Evolutionary conservation across 768 basidiomycete species (phyloP), one percentile per base, ranked within the genome.

Genomic region (Agrocybe praecox): DNA sequence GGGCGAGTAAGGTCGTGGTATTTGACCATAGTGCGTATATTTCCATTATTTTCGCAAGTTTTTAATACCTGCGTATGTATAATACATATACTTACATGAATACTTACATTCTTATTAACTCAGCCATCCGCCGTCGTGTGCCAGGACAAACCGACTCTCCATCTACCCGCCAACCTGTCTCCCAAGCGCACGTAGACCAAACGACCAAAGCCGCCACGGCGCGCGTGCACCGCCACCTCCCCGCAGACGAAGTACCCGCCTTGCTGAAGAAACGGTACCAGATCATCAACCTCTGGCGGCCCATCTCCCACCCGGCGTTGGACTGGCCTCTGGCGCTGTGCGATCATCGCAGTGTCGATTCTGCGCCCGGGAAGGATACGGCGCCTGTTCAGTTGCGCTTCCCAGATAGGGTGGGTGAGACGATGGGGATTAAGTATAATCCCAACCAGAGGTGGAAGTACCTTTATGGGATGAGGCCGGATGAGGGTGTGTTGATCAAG

Each of bases 261-360:
- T 72, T 83, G 26, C 67, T 83, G 14, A 65, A 74, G 56, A 70
- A 72, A 21, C 77, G 82, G 0, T 83, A 80, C 70, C 82, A 84
- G 49, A 82, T 85, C 18, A 77, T 86, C 55, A 86, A 85, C 60
- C 72, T 86, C 22, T 86, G 84, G 84, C 71, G 84, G 1, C 83
- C 84, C 4, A 83, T 85, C 36, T 63, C 60, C 0, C 67, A 79
- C 56, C 64, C 77, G 0, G 83, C 80, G 0, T 45, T 72, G 3
- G 83, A 85, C 55, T 77, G 73, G 72, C 84, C 84, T 0, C 69
- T 85, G 2, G 76, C 76, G 0, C 60, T 84, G 6, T 82, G 82
- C 53, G 82, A 86, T 58, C 83, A 71, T 62, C 66, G 78, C 21
- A 78, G 71, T 34, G 73, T 85, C 5, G 69, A 81, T n/a, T n/a